phyloP scores from a whole-genome alignment of 345 rosid species.

The Durio zibethinus region DNA sequence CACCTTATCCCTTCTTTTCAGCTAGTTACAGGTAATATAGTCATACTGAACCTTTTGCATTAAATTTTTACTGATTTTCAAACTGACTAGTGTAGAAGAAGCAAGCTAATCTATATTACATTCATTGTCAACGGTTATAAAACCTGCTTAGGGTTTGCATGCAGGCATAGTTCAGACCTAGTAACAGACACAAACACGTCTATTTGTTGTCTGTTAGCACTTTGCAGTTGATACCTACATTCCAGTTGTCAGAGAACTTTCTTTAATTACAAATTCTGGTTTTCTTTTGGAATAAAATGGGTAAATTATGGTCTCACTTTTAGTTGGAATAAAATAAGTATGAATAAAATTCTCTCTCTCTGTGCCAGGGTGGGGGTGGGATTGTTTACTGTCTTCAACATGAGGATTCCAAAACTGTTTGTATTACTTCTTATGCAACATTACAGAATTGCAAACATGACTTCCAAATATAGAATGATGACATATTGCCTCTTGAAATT shows the following conservation, averaged over 20 bases:
- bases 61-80: not conserved
- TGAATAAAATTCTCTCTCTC: not conserved
- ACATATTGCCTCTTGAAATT: not conserved
- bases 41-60: not conserved
- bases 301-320: not conserved
- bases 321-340: not conserved
- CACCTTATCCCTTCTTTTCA: constrained; percentile 56
- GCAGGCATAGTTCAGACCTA: too few relatives aligned
- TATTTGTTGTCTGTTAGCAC: not conserved
- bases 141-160: constrained; percentile 3
- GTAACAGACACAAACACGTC: not conserved
- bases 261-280: not conserved
- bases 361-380: too few relatives aligned
- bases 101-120: not conserved
- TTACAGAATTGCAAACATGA: not conserved
- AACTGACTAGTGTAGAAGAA: not conserved
- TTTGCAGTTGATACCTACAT: not conserved
- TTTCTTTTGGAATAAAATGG: not conserved
- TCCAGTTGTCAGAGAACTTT: not conserved
- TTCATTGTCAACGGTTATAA: not conserved
- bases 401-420: not conserved
- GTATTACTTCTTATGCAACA: not conserved
- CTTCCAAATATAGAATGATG: not conserved
- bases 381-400: not conserved
- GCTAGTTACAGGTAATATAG: constrained; percentile 54